A percentile compares a stretch with the other conserved stretches of the same genome.
phyloP scores from a whole-genome alignment of 352 stramenopile species.

The Phytophthora syringae region DNA sequence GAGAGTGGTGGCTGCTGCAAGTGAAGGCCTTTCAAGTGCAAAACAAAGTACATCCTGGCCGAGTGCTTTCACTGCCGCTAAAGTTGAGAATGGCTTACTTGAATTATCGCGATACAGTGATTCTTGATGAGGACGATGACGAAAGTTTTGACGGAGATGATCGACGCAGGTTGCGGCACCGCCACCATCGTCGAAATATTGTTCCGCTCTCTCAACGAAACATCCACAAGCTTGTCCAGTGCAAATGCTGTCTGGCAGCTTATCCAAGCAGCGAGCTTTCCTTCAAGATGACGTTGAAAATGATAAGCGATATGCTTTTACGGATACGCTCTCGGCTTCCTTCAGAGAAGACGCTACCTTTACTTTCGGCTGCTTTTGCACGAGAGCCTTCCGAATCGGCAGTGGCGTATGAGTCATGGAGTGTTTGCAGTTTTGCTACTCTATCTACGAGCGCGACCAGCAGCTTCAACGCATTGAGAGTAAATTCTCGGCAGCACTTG shows the following conservation, averaged over 20 bases:
- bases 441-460: constrained; percentile 86
- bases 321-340: constrained; percentile 63
- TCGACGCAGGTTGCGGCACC: constrained; percentile 16
- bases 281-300: constrained; percentile 91
- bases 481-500: constrained; percentile 62
- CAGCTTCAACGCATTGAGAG: constrained; percentile 73
- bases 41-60: constrained; percentile 38
- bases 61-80: constrained; percentile 47
- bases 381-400: constrained; percentile 55
- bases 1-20: constrained; percentile 81
- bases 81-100: constrained; percentile 58
- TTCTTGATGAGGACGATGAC: constrained; percentile 73
- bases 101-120: constrained; percentile 67
- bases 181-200: constrained; percentile 25
- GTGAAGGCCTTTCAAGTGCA: constrained; percentile 80
- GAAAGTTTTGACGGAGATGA: constrained; percentile 22
- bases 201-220: constrained; percentile 56
- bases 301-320: constrained; percentile 86
- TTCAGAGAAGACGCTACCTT: constrained; percentile 55
- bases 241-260: constrained; percentile 79
- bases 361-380: constrained; percentile 53
- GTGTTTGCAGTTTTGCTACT: constrained; percentile 86
- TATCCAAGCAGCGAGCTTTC: constrained; percentile 79
- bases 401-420: constrained; percentile 85
- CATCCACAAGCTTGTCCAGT: constrained; percentile 75